Evolutionary conservation across 2,329 filamentous ascomycete genomes (phyloP).

Genomic region (Alternaria infectoria): DNA sequence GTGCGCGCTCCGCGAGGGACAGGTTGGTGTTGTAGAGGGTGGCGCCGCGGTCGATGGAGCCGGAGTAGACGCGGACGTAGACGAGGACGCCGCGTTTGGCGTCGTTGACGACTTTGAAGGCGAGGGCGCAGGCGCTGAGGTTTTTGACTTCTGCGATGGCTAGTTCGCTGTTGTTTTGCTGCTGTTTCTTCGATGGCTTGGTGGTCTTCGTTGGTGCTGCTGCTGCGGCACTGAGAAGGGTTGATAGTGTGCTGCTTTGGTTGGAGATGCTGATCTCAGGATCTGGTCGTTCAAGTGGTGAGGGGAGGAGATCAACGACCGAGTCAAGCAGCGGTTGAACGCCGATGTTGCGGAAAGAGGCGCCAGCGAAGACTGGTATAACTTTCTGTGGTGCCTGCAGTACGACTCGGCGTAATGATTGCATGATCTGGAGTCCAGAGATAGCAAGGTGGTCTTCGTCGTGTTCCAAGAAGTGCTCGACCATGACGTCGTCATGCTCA

Average conservation of each 20-base stretch:
- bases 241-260: conserved; percentile 61
- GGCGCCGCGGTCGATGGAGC: conserved; percentile 74
- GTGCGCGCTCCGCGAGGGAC: conserved; percentile 76
- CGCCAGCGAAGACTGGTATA: conserved; percentile 87
- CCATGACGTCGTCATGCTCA: conserved; percentile 84
- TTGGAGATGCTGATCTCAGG: conserved; percentile 74
- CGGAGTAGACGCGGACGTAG: conserved; percentile 91
- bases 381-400: conserved; percentile 71
- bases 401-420: conserved; percentile 76
- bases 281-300: conserved; percentile 79
- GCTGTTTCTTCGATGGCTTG: conserved; percentile 20
- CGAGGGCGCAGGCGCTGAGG: conserved; percentile 71
- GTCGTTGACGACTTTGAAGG: conserved; percentile 95
- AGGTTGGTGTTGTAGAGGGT: conserved; percentile 88
- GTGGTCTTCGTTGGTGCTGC: conserved; percentile 19
- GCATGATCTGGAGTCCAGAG: conserved; percentile 68
- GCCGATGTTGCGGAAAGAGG: conserved; percentile 92
- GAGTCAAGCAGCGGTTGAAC: conserved; percentile 91
- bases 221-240: conserved; percentile 49
- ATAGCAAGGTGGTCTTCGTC: conserved; percentile 76
- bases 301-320: conserved; percentile 85
- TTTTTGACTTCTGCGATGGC: conserved; percentile 58
- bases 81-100: conserved; percentile 84
- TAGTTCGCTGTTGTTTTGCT: conserved; percentile 6
- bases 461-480: conserved; percentile 81